Evolutionary conservation across 768 basidiomycete species (phyloP).

Genomic region (Trametes punicea): DNA sequence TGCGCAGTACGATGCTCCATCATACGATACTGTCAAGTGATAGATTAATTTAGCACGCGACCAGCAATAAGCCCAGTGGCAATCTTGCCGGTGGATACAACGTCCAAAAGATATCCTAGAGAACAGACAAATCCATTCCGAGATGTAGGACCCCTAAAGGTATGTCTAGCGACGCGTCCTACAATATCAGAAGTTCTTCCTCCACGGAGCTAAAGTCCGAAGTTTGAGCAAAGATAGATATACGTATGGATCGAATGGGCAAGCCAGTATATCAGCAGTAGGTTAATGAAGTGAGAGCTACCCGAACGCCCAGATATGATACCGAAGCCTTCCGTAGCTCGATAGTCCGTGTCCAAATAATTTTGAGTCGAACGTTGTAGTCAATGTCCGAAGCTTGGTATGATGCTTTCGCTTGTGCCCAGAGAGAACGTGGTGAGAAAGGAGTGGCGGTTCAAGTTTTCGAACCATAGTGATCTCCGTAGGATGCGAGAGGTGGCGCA

Average conservation of each 20-base stretch:
- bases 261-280: constrained; percentile 9
- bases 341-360: constrained; percentile 9
- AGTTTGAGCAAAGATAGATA: constrained; percentile 7
- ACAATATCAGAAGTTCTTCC: constrained; percentile 6
- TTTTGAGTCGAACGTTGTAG: neutral
- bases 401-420: neutral
- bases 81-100: too few species aligned
- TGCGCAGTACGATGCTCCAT: too few species aligned
- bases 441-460: constrained; percentile 8
- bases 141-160: neutral
- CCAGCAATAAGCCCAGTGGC: too few species aligned
- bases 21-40: too few species aligned
- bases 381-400: constrained; percentile 2
- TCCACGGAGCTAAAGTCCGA: constrained; percentile 1
- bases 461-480: neutral
- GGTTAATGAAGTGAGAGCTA: constrained; percentile 6
- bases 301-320: constrained; percentile 10
- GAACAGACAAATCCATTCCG: neutral
- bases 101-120: neutral
- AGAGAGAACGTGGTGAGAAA: constrained; percentile 19
- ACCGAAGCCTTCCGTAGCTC: constrained; percentile 6
- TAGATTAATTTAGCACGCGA: too few species aligned
- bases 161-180: constrained; percentile 6
- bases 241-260: neutral
- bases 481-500: neutral